Percentiles rank a stretch among this genome's conserved stretches.
These are phyloP conservation scores for Zasmidium citrigriseum DNA, from an alignment of 2,329 filamentous ascomycete genomes.

Conservation along the genomic window DNA sequence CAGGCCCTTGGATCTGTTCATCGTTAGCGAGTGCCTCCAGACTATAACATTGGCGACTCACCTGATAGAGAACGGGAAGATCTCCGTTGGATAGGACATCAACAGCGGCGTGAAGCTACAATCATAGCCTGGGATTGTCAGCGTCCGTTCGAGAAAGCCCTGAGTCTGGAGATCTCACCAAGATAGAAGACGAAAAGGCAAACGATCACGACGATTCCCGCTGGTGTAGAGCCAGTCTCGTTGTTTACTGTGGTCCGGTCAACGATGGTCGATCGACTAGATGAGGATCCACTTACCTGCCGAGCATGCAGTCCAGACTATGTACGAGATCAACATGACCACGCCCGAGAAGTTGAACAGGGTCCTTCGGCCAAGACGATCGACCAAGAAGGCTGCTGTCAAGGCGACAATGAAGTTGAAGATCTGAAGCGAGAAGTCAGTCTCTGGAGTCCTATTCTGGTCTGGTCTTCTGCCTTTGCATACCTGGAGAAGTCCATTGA, in stretches of 20 bases:
- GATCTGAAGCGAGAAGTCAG: constrained; percentile 2
- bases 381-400: constrained; percentile 16
- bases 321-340: constrained; percentile 19
- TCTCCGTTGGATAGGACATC: constrained; percentile 27
- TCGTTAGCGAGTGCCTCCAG: constrained; percentile 1
- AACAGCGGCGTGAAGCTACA: constrained; percentile 24
- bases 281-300: constrained; percentile 4
- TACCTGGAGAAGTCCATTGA: constrained; percentile 19
- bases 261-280: neutral
- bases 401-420: constrained; percentile 22
- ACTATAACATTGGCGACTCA: neutral
- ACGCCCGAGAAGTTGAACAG: constrained; percentile 19
- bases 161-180: neutral
- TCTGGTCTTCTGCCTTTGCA: too few relatives aligned
- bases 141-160: neutral
- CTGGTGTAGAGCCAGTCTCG: constrained; percentile 20
- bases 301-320: constrained; percentile 21
- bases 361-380: constrained; percentile 17
- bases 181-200: constrained; percentile 26
- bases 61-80: constrained; percentile 24
- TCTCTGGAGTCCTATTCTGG: too few relatives aligned
- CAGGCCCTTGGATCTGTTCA: constrained; percentile 25
- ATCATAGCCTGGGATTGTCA: constrained; percentile 18
- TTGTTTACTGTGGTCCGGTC: constrained; percentile 8
- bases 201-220: constrained; percentile 26